Conservation (phyloP, 768 basidiomycete genomes). For the Leccinum truebloodii region DNA sequence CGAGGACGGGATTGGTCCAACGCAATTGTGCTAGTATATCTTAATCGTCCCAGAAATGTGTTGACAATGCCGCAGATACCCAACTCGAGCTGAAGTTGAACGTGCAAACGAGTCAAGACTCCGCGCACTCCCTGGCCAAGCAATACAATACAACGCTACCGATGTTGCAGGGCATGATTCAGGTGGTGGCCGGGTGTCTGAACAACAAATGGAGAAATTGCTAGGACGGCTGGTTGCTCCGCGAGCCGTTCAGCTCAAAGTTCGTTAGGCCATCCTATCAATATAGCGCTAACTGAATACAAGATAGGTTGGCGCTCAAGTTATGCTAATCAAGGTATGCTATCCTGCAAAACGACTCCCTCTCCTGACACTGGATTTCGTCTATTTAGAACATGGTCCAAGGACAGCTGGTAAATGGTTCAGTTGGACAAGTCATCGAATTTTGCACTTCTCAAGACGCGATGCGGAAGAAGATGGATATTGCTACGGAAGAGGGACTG, state of each 20-base stretch:
- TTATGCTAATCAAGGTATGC: slow-evolving; percentile 74
- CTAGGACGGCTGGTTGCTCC: slow-evolving; percentile 66
- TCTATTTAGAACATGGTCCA: slow-evolving; percentile 60
- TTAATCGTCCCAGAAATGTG: background rate
- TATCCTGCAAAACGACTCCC: background rate
- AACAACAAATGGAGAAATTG: slow-evolving; percentile 42
- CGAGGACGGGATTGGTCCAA: no score
- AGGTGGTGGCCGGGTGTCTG: slow-evolving; percentile 37
- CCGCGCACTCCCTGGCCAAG: slow-evolving; percentile 39
- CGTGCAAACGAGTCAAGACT: slow-evolving; percentile 60
- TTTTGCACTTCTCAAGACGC: slow-evolving; percentile 51
- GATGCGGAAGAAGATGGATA: slow-evolving; percentile 34
- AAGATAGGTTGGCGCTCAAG: slow-evolving; percentile 73
- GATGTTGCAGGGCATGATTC: slow-evolving; percentile 51
- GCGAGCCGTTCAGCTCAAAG: slow-evolving; percentile 48
- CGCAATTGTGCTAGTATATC: slow-evolving; percentile 55
- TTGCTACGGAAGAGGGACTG: slow-evolving; percentile 39
- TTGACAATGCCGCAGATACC: slow-evolving; percentile 48
- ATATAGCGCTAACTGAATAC: slow-evolving; percentile 4
- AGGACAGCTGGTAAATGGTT: slow-evolving; percentile 71
- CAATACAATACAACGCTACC: slow-evolving; percentile 41
- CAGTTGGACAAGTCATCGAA: slow-evolving; percentile 54
- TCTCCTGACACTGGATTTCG: slow-evolving; percentile 1
- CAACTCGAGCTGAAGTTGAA: slow-evolving; percentile 73
- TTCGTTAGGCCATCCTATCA: slow-evolving; percentile 19